Evolutionary conservation across 495 filamentous ascomycete species (phyloP), one percentile per base, ranked within the genome.

Genomic region (Trichoderma erinaceum): DNA sequence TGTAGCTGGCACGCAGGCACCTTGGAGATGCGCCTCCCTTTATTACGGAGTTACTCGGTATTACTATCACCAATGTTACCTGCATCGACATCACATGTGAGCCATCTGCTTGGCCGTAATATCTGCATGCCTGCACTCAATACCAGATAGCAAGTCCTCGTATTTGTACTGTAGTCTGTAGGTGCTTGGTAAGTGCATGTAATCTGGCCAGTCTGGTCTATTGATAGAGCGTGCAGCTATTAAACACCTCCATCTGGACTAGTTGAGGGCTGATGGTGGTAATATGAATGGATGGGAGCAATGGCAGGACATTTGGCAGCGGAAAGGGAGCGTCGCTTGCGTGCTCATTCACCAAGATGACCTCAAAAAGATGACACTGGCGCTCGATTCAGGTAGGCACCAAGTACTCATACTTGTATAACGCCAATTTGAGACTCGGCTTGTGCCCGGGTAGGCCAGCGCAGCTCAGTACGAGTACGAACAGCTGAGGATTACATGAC

Each of bases 381-480:
- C 5, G 0, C 56, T 29, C 10, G 16, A 12, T 13, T 18, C 56
- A 52, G 48, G 48, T 52, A 52, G 48, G 48, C 25, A 52, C 48
- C n/a, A 21, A 23, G 48, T 52, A 52, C 48, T 18, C 2, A 38
- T 4, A 21, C 21, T 11, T 21, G 48, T 23, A 21, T 25, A 11
- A 23, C 48, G 10, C 8, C 48, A 23, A 4, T 21, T 32, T 3
- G 25, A 13, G 56, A 3, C 23, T 12, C 48, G 5, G 7, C 7
- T 52, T 11, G 21, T 61, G 16, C 16, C 50, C 56, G 56, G 25
- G 56, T 61, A 61, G 29, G 56, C 48, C 48, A 52, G 18, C 12
- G 43, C 50, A 23, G n/a, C n/a, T 21, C n/a, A 56, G 50, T 56
- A 56, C 50, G 50, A 56, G 50, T 56, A 56, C 50, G 50, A 56